These are phyloP conservation scores for Boletus barrowsii DNA, from an alignment of 768 basidiomycete genomes.

Conservation along the genomic window DNA sequence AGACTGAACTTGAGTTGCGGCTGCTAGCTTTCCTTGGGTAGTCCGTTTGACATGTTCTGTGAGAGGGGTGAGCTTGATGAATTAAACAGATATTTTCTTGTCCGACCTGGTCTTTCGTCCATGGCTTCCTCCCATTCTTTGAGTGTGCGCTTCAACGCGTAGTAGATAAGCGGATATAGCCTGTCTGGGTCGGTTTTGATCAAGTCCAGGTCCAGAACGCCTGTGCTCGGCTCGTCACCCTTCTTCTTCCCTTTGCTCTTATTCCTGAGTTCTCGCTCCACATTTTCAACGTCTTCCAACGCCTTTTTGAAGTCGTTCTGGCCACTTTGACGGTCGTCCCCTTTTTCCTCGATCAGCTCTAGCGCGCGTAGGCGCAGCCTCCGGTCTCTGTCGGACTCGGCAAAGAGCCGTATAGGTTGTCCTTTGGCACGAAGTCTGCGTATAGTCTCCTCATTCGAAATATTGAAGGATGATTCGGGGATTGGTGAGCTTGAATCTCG, in stretches of 20 bases:
- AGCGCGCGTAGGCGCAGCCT: conserved; percentile 85
- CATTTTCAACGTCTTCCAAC: conserved; percentile 82
- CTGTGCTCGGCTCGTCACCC: conserved; percentile 49
- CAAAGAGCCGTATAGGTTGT: conserved; percentile 93
- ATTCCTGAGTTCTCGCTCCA: conserved; percentile 61
- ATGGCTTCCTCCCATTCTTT: conserved; percentile 97
- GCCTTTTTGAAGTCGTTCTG: conserved; percentile 95
- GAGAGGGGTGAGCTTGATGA: neutral
- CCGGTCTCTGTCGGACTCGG: conserved; percentile 92
- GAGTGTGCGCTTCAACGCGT: conserved; percentile 85
- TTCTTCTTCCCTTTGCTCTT: conserved; percentile 61
- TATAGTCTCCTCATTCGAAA: conserved; percentile 90
- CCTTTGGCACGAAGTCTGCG: conserved; percentile 87
- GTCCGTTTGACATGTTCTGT: conserved; percentile 83
- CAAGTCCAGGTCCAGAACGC: conserved; percentile 73
- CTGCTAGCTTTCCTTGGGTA: conserved; percentile 89
- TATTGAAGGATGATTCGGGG: conserved; percentile 62
- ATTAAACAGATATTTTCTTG: neutral
- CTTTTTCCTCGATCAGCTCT: conserved; percentile 92
- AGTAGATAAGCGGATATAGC: conserved; percentile 95
- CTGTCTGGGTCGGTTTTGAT: conserved; percentile 92
- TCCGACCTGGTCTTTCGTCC: conserved; percentile 85
- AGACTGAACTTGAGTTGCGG: conserved; percentile 93
- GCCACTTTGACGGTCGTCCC: conserved; percentile 72
- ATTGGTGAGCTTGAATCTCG: conserved; percentile 40